Evolutionary conservation across 345 rosid genomes (phyloP).

Genomic region (Kernera saxatilis): DNA sequence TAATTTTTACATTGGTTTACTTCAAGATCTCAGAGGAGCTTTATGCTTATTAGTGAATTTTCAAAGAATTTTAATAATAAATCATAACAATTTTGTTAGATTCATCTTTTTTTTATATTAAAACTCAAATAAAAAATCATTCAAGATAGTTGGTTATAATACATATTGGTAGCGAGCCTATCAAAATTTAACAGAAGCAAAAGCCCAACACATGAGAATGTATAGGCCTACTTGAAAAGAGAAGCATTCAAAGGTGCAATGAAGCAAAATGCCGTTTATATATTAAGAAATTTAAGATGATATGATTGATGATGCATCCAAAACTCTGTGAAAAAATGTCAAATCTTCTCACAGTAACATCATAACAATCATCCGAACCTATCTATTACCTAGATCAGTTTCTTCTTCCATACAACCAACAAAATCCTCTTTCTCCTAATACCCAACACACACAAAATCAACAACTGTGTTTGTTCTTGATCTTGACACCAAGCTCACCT

Average conservation of each 20-base stretch:
- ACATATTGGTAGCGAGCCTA: too few relatives aligned
- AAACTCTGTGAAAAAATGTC: slow-evolving; percentile 1
- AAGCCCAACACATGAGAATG: background rate
- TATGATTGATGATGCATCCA: background rate
- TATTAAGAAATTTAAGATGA: background rate
- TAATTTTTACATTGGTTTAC: too few relatives aligned
- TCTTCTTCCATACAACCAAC: background rate
- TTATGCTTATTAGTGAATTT: too few relatives aligned
- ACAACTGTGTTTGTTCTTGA: slow-evolving; percentile 41
- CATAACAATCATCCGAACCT: background rate
- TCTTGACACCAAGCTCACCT: slow-evolving; percentile 67
- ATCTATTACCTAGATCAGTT: background rate
- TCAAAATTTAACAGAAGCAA: background rate
- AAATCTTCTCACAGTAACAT: slow-evolving; percentile 7
- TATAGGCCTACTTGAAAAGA: background rate
- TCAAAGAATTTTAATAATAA: too few relatives aligned
- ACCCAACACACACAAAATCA: background rate
- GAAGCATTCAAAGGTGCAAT: background rate
- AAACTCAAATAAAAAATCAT: too few relatives aligned
- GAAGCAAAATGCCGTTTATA: background rate
- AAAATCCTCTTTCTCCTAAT: background rate
- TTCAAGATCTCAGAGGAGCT: too few relatives aligned
- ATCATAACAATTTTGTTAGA: too few relatives aligned
- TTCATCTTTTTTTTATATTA: too few relatives aligned
- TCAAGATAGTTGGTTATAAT: too few relatives aligned